Conservation (phyloP, 495 filamentous ascomycete species). For the Xylaria acuta region DNA sequence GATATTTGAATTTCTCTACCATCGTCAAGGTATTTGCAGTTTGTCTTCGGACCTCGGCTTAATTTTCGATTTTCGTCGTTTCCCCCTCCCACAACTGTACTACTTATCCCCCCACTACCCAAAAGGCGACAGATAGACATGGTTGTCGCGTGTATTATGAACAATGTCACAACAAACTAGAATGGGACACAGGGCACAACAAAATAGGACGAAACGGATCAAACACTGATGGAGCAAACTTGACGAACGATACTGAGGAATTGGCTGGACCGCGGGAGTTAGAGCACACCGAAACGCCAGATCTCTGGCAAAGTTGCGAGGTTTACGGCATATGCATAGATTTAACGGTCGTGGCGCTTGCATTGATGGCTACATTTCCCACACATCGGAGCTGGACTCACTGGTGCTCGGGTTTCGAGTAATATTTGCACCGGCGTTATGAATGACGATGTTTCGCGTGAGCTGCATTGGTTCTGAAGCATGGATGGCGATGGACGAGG, state of each 20-base stretch:
- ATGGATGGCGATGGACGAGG: not conserved
- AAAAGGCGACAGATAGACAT: conserved; percentile 7
- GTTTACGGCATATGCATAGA: conserved; percentile 9
- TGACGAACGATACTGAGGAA: not conserved
- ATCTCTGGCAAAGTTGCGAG: not conserved
- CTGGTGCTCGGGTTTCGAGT: not conserved
- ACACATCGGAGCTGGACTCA: conserved; percentile 16
- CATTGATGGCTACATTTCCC: not conserved
- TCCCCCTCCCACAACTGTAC: not conserved
- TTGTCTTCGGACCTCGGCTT: not conserved
- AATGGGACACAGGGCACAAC: not conserved
- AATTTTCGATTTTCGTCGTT: not conserved
- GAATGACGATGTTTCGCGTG: conserved; percentile 12
- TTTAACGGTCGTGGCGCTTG: conserved; percentile 2
- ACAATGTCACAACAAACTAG: conserved; percentile 6
- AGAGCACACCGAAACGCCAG: not conserved
- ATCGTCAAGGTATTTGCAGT: not conserved
- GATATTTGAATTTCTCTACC: not conserved
- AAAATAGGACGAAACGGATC: conserved; percentile 1
- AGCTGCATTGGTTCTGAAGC: conserved; percentile 7
- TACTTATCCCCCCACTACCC: not conserved
- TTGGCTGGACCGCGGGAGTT: not conserved
- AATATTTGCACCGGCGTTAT: conserved; percentile 5
- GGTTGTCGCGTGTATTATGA: conserved; percentile 12
- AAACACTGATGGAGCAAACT: not conserved